Base-by-base conservation (phyloP, 2,329 filamentous ascomycete genomes). In the Fusarium succisae region DNA sequence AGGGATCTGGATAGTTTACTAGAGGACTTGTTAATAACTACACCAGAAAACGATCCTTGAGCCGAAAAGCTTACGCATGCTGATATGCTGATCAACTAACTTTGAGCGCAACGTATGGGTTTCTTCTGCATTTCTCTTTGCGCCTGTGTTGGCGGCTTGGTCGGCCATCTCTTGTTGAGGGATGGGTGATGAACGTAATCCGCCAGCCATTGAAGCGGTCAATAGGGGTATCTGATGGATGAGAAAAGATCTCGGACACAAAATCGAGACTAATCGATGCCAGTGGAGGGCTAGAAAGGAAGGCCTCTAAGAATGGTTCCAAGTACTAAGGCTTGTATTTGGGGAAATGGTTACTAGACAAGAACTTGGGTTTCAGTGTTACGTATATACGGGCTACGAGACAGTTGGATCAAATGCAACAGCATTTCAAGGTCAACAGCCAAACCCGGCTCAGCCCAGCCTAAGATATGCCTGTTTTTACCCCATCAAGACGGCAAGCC, bases 81-180 rank as follows among this genome's bases (percentile, higher is more conserved):
- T 85, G 75, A 89, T 88, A 15, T 82, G 81, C 48, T 83, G 82
- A 69, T 89, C 87, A 3, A 79, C 65, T 2, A 89, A 81, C 26
- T 78, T 83, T 5, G 80, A 64, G 48, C 81, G 84, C 15, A 79
- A 76, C 9, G 70, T 60, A 9, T 87, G 84, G 44, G 78, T 80
- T 50, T 89, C 87, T 13, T 88, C 86, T 51, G 78, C 83, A 60
- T 80, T 79, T 77, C 85, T 83, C 72, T 81, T 82, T 20, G 80
- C 79, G 58, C 80, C 78, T 74, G 69, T 70, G 51, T 77, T 76
- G 68, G 69, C 67, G 48, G 66, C 56, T n/a, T 75, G 57, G 53
- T 77, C 76, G 56, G 74, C 66, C 59, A 74, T 73, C 53, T 74
- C 74, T 47, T 78, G 73, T 51, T 75, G 73, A 45, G 66, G 62